Base-by-base conservation (phyloP, 2,329 filamentous ascomycete species). In the Pseudocercospora musae region DNA sequence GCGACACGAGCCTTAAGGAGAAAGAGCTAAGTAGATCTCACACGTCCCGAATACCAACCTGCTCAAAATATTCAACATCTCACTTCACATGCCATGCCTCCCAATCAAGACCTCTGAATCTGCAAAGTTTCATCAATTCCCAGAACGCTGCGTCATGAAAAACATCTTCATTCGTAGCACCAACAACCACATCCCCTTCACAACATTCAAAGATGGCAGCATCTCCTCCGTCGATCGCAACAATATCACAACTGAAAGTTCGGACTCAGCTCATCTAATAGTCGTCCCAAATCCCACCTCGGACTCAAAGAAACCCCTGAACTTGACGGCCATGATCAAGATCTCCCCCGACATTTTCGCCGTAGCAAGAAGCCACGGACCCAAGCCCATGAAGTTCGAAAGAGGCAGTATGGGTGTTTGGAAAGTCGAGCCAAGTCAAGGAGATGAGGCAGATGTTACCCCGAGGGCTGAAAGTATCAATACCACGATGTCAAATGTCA, bases 111-210 rank as follows among this genome's bases (percentile, higher is more conserved):
- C 23, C 23, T 25, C 23, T 3, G 23, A 25, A 25, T n/a, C 2
- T 44, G 46, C 7, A 54, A 20, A n/a, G n/a, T 18, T 58, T n/a
- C 53, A 58, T 55, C n/a, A 11, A 9, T 62, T 62, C 33, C 31
- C 20, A 13, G 25, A 13, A 23, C 29, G 21, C 13, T 52, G 15
- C 33, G 58, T 62, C 55, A 46, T 62, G 10, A 55, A 58, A n/a
- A 59, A 57, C 21, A 90, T 80, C 54, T 11, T 40, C 46, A 46
- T 53, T 54, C 52, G 59, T 2, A 29, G 27, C 23, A 37, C 40
- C 18, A 54, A 54, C 49, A 46, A 37, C 42, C 46, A 54, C 31
- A 55, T 62, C 48, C 55, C 55, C 48, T 48, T 62, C 44, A 62
- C 59, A 3, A 58, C 59, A 20, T 62, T 57, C 59, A 44, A 46